Percentiles rank a stretch among this genome's conserved stretches.
Evolutionary conservation across 75 land plant species (phyloP).

Genomic region (Gnetum montanum): DNA sequence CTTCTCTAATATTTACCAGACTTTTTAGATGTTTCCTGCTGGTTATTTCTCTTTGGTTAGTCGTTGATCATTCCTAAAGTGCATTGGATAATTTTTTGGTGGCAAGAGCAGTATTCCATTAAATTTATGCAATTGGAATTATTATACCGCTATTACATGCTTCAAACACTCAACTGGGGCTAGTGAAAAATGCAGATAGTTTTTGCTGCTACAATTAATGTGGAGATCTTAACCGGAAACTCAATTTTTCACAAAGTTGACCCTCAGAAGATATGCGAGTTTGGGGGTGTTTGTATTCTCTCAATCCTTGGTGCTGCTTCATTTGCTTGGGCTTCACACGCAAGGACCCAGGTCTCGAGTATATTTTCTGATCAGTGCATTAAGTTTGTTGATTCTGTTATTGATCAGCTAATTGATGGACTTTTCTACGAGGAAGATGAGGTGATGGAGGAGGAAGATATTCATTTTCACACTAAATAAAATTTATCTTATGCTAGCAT

Average conservation of each 20-base stretch:
- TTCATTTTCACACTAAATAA: too few species aligned
- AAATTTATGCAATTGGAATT: too few species aligned
- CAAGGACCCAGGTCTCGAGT: constrained; percentile 34
- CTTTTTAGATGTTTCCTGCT: too few species aligned
- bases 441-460: too few species aligned
- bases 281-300: constrained; percentile 32
- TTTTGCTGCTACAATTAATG: constrained; percentile 50
- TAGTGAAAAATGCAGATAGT: constrained; percentile 52
- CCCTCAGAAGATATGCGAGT: constrained; percentile 42
- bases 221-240: constrained; percentile 65
- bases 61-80: too few species aligned
- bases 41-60: background rate
- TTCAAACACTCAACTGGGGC: background rate
- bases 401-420: constrained; percentile 71
- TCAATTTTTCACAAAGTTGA: constrained; percentile 72
- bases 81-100: too few species aligned
- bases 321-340: constrained; percentile 63
- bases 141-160: too few species aligned
- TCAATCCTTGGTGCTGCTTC: constrained; percentile 50
- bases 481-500: too few species aligned
- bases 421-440: constrained; percentile 58
- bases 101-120: too few species aligned
- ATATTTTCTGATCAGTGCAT: constrained; percentile 50
- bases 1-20: too few species aligned
- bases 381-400: constrained; percentile 49